A percentile compares a stretch with the other conserved stretches of the same genome.
These are phyloP conservation scores for Stentor coeruleus DNA, from an alignment of 73 alveolate genomes.

Conservation along the genomic window DNA sequence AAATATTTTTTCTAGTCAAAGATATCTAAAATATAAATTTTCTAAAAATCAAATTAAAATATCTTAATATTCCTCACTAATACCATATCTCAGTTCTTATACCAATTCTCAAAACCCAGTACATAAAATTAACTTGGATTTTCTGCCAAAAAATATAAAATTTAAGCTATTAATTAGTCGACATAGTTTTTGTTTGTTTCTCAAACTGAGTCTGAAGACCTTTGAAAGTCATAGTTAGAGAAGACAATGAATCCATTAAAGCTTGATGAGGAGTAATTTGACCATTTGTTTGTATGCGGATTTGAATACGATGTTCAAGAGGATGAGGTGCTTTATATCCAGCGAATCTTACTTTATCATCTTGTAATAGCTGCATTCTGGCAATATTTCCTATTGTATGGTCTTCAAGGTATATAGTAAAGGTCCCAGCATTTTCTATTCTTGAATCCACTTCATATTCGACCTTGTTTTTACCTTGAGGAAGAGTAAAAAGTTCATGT, in stretches of 20 bases:
- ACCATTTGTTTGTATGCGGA: conserved; percentile 74
- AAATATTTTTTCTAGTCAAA: too few species aligned
- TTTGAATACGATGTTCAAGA: conserved; percentile 71
- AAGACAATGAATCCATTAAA: conserved; percentile 21
- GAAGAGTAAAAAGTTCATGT: conserved; percentile 46
- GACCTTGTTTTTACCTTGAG: conserved; percentile 43
- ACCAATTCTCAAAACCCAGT: neutral
- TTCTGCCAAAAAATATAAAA: neutral
- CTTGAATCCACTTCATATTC: conserved; percentile 51
- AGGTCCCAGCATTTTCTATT: conserved; percentile 54
- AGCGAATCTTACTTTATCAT: conserved; percentile 79
- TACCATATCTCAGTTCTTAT: neutral
- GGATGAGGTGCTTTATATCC: conserved; percentile 97
- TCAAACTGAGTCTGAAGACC: conserved; percentile 1
- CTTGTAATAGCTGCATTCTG: conserved; percentile 81
- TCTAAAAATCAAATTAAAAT: neutral
- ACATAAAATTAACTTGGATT: neutral
- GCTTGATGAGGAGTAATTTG: conserved; percentile 35
- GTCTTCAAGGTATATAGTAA: conserved; percentile 77
- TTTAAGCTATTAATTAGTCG: neutral
- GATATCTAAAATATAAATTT: too few species aligned
- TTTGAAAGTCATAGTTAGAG: conserved; percentile 13
- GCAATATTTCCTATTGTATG: conserved; percentile 90
- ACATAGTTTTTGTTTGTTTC: conserved; percentile 25
- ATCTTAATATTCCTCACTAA: neutral